phyloP scores from a whole-genome alignment of 2,329 filamentous ascomycete species.

The Aureobasidium namibiae region DNA sequence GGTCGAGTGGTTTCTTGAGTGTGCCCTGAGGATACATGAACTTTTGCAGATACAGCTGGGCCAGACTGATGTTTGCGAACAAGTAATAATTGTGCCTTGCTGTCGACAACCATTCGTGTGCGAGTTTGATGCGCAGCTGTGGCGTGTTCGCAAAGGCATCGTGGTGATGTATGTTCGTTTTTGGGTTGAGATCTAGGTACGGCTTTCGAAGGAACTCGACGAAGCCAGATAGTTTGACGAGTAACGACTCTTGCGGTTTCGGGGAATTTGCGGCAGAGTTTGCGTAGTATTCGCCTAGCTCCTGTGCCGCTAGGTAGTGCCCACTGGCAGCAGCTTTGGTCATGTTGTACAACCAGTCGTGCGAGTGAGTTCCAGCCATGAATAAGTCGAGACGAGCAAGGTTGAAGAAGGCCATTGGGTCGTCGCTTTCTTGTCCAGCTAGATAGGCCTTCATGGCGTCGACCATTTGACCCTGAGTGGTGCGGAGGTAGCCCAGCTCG shows the following conservation, averaged over 20 bases:
- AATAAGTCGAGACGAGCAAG: conserved; percentile 23
- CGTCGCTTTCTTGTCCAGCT: conserved; percentile 32
- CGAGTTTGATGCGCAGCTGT: conserved; percentile 19
- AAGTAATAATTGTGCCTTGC: conserved; percentile 19
- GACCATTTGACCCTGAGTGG: conserved; percentile 13
- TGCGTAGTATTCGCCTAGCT: conserved; percentile 33
- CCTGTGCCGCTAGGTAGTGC: conserved; percentile 29
- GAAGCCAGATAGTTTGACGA: background rate
- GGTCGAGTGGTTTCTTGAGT: conserved; percentile 3
- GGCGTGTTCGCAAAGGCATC: conserved; percentile 22
- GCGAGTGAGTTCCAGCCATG: conserved; percentile 20
- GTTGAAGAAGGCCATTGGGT: conserved; percentile 35
- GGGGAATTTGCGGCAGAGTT: background rate
- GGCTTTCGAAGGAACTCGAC: background rate
- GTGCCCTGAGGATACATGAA: conserved; percentile 8
- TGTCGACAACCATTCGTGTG: conserved; percentile 22
- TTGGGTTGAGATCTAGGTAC: conserved; percentile 2
- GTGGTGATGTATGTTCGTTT: conserved; percentile 20
- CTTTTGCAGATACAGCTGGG: conserved; percentile 20
- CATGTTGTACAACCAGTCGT: conserved; percentile 35
- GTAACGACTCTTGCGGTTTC: background rate
- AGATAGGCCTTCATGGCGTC: conserved; percentile 26
- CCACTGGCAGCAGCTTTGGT: conserved; percentile 38
- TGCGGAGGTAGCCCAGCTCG: conserved; percentile 22
- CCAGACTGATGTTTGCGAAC: conserved; percentile 21